Conservation (phyloP, 164 flowering plant genomes). For the Piper betle region DNA sequence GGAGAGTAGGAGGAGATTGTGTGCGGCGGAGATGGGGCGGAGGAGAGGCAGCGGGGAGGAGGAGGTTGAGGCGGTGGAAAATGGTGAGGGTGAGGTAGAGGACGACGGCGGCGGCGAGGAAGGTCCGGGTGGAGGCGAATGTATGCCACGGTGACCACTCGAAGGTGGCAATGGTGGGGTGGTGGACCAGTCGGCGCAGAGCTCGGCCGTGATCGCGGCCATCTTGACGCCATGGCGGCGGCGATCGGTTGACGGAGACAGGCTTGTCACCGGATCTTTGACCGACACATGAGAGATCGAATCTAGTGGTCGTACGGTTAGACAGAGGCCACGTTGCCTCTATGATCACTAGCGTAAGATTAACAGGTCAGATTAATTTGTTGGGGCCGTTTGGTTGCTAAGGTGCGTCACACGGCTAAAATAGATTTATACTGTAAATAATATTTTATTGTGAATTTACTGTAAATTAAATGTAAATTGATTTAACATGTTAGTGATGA, state of each 20-base stretch:
- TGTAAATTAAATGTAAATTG: too few species aligned
- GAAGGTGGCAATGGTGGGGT: slow-evolving; percentile 49
- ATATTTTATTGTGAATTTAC: too few species aligned
- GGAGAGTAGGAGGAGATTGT: slow-evolving; percentile 27
- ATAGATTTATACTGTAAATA: too few species aligned
- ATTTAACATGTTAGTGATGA: too few species aligned
- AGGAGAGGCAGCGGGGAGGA: slow-evolving; percentile 61
- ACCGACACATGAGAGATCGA: not conserved
- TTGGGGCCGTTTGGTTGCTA: too few species aligned
- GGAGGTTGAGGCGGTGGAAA: slow-evolving; percentile 57
- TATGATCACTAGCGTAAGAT: too few species aligned
- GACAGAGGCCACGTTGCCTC: too few species aligned
- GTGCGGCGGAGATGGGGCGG: slow-evolving; percentile 38
- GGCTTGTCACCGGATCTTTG: not conserved
- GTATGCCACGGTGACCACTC: slow-evolving; percentile 41
- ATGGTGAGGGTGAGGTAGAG: slow-evolving; percentile 23
- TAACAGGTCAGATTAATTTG: too few species aligned
- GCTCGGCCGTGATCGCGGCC: slow-evolving; percentile 4
- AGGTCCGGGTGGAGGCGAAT: slow-evolving; percentile 39
- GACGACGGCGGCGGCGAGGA: slow-evolving; percentile 28
- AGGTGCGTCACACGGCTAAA: too few species aligned
- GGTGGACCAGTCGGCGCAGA: slow-evolving; percentile 44
- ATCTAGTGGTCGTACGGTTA: too few species aligned
- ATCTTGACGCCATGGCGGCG: not conserved
- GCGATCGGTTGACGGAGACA: not conserved